Evolutionary conservation across 1,139 yeast species (phyloP).

Genomic region (Petasospora fabianii): DNA sequence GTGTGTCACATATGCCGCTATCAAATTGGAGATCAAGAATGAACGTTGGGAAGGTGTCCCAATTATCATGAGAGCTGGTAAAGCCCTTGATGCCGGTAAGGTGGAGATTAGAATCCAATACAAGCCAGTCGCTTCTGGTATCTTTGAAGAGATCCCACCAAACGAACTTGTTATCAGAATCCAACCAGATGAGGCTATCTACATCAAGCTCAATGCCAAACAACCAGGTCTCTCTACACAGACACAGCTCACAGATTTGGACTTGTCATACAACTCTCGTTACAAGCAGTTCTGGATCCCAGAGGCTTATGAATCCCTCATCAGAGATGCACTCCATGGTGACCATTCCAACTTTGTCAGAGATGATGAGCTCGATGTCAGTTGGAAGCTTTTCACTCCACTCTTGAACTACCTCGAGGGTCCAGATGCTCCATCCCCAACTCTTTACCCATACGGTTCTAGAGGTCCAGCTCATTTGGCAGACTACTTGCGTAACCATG

Average conservation of each 20-base stretch:
- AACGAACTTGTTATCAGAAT: conserved; percentile 91
- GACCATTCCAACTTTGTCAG: conserved; percentile 97
- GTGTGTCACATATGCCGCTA: conserved; percentile 90
- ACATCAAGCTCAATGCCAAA: conserved; percentile 87
- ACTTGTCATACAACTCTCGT: conserved; percentile 77
- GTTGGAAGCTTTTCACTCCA: conserved; percentile 94
- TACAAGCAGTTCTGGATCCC: conserved; percentile 92
- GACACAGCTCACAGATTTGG: conserved; percentile 84
- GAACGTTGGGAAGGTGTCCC: conserved; percentile 99
- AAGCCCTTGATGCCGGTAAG: conserved; percentile 86
- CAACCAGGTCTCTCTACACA: conserved; percentile 86
- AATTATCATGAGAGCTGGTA: conserved; percentile 92
- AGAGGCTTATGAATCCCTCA: conserved; percentile 94
- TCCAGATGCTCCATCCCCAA: conserved; percentile 59
- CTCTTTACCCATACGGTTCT: conserved; percentile 79
- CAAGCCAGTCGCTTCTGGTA: conserved; percentile 80
- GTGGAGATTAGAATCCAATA: conserved; percentile 94
- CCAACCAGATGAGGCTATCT: conserved; percentile 94
- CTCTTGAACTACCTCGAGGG: conserved; percentile 76
- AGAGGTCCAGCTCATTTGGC: conserved; percentile 76
- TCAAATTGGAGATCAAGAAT: conserved; percentile 71
- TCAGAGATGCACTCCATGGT: conserved; percentile 85
- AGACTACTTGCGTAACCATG: conserved; percentile 61
- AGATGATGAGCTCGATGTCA: conserved; percentile 92
- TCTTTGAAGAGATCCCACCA: conserved; percentile 77